phyloP scores from a whole-genome alignment of 139 green algal genomes.

The Tetraselmis striata region DNA sequence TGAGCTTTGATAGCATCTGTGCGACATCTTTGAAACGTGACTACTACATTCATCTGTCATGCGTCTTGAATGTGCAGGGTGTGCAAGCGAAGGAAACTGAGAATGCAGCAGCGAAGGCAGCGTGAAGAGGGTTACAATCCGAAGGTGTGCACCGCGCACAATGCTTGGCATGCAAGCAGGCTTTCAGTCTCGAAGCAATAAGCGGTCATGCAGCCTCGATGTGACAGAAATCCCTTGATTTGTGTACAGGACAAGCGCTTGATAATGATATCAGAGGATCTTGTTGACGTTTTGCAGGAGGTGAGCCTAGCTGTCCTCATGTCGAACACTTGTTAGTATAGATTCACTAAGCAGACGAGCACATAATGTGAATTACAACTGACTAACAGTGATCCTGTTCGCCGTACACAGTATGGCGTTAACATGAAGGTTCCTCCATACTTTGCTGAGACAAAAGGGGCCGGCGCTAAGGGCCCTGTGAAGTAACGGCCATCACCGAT shows the following conservation, averaged over 20 bases:
- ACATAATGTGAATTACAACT: too few species aligned
- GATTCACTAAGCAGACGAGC: too few species aligned
- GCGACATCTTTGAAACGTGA: too few species aligned
- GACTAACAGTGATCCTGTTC: too few species aligned
- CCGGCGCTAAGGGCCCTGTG: not conserved
- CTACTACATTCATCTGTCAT: too few species aligned
- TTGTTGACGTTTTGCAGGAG: not conserved
- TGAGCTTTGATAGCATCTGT: too few species aligned
- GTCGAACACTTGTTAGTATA: too few species aligned
- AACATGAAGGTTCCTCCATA: not conserved
- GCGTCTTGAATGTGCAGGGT: not conserved
- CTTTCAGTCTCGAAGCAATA: not conserved
- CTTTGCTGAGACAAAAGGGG: not conserved
- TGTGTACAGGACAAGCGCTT: not conserved
- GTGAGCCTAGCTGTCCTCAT: too few species aligned
- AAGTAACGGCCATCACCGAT: too few species aligned
- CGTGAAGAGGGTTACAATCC: not conserved
- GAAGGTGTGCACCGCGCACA: too few species aligned
- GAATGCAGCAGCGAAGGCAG: not conserved
- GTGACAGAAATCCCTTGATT: too few species aligned
- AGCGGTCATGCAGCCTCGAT: not conserved
- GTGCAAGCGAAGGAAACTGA: not conserved
- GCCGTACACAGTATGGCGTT: not conserved
- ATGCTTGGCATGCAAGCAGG: not conserved
- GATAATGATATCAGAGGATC: not conserved